Conservation (phyloP, 345 rosid genomes). For the Gossypium sturtianum region DNA sequence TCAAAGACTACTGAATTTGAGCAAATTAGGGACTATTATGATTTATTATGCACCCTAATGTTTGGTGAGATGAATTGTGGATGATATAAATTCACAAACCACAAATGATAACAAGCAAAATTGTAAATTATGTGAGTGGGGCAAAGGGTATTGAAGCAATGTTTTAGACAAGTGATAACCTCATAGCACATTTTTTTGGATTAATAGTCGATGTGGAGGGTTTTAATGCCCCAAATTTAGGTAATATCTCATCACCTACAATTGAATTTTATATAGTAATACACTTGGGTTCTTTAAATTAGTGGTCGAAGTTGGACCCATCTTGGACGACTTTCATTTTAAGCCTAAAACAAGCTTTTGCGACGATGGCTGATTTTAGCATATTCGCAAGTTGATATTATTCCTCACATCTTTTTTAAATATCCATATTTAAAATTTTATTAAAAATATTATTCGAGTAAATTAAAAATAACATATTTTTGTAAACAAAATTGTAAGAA, state of each 20-base stretch:
- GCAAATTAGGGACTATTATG: background rate
- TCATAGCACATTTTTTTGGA: background rate
- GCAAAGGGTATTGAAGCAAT: background rate
- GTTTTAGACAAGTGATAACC: background rate
- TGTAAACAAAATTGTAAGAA: too few relatives aligned
- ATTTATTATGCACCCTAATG: slow-evolving; percentile 1
- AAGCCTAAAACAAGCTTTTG: too few relatives aligned
- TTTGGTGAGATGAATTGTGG: background rate
- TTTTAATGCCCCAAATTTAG: background rate
- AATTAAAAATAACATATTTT: too few relatives aligned
- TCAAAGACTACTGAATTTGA: background rate
- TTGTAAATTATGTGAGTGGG: background rate
- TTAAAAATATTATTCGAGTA: too few relatives aligned
- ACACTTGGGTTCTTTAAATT: background rate
- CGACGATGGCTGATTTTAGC: background rate
- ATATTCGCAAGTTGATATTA: background rate
- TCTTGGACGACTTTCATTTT: background rate
- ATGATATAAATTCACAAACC: background rate
- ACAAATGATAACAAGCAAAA: background rate
- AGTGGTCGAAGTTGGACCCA: background rate
- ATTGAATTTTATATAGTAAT: background rate
- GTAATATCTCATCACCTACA: background rate
- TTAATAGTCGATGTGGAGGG: background rate
- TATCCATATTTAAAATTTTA: too few relatives aligned
- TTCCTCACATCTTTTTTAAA: background rate